Conservation (phyloP, 768 basidiomycete genomes). For the Auricularia cornea region DNA sequence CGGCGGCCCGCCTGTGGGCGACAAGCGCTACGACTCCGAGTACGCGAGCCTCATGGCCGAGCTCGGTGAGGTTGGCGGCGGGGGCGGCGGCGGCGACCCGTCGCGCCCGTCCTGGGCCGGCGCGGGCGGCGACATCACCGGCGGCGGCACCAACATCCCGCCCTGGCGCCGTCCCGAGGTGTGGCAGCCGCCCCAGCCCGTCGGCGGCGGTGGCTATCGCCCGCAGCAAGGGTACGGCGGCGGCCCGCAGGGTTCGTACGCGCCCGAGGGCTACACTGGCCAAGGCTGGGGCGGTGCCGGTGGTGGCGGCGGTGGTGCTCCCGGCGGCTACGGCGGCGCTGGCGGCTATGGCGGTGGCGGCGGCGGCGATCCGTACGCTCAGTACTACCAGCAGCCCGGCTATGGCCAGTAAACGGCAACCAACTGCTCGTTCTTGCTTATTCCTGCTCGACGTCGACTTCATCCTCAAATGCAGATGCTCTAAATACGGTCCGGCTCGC, state of each 20-base stretch:
- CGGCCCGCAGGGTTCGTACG: conserved; percentile 27
- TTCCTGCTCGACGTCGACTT: no score
- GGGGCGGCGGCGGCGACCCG: conserved; percentile 41
- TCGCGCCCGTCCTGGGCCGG: conserved; percentile 32
- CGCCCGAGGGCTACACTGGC: conserved; percentile 33
- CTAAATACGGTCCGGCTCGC: no score
- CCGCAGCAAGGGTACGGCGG: conserved; percentile 45
- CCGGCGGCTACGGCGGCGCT: conserved; percentile 24
- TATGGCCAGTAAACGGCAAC: conserved; percentile 6
- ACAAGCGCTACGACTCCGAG: conserved; percentile 88
- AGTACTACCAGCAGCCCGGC: conserved; percentile 65
- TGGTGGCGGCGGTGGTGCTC: conserved; percentile 24
- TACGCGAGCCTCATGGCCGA: conserved; percentile 97
- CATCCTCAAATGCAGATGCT: no score
- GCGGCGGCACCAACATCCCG: conserved; percentile 68
- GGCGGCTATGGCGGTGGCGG: conserved; percentile 12
- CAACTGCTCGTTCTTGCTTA: not conserved
- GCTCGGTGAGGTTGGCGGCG: conserved; percentile 74
- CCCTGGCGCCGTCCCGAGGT: conserved; percentile 88
- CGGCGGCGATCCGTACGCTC: conserved; percentile 62
- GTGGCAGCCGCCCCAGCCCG: conserved; percentile 48
- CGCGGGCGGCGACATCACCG: conserved; percentile 52
- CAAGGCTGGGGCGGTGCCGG: conserved; percentile 23
- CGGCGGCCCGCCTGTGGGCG: conserved; percentile 14
- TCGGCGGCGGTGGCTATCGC: conserved; percentile 41